phyloP scores from a whole-genome alignment of 2,329 filamentous ascomycete species.

The Neofusicoccum ribis region DNA sequence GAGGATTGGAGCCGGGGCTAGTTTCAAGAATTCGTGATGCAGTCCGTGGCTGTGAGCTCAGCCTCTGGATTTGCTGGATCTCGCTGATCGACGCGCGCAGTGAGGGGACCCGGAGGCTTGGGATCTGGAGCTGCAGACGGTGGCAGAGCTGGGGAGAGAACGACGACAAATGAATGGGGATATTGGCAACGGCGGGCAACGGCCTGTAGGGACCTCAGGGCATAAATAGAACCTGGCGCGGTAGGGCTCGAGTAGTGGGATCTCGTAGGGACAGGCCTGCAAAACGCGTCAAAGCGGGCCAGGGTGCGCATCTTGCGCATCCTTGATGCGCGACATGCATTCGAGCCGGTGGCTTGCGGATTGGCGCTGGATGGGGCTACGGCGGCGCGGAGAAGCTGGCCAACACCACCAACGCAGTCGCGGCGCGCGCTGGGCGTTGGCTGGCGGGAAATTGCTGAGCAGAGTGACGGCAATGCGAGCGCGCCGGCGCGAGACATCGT shows the following conservation, averaged over 20 bases:
- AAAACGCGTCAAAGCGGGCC: slow-evolving; percentile 9
- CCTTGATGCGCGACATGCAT: slow-evolving; percentile 19
- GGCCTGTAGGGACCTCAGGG: slow-evolving; percentile 14
- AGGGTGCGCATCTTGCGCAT: slow-evolving; percentile 1
- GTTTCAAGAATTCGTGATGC: slow-evolving; percentile 21
- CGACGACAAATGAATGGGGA: not conserved
- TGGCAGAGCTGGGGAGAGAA: not conserved
- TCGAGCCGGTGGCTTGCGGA: slow-evolving; percentile 12
- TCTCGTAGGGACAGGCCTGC: slow-evolving; percentile 12
- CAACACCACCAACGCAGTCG: not conserved
- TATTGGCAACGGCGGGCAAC: slow-evolving; percentile 10
- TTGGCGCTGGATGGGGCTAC: not conserved
- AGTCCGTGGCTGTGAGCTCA: slow-evolving; percentile 18
- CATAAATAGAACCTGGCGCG: slow-evolving; percentile 19
- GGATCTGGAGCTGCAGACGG: slow-evolving; percentile 6
- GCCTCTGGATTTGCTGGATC: slow-evolving; percentile 16
- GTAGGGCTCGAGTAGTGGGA: slow-evolving; percentile 14
- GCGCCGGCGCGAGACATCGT: not conserved
- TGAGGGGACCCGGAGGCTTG: slow-evolving; percentile 7
- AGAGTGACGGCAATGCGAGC: not conserved
- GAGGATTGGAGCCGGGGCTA: slow-evolving; percentile 9
- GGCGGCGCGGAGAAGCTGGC: slow-evolving; percentile 4
- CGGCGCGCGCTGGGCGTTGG: not conserved
- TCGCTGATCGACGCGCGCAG: not conserved
- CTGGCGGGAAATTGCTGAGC: slow-evolving; percentile 3